Conservation (phyloP, 164 flowering plant genomes). For the Stephania japonica region DNA sequence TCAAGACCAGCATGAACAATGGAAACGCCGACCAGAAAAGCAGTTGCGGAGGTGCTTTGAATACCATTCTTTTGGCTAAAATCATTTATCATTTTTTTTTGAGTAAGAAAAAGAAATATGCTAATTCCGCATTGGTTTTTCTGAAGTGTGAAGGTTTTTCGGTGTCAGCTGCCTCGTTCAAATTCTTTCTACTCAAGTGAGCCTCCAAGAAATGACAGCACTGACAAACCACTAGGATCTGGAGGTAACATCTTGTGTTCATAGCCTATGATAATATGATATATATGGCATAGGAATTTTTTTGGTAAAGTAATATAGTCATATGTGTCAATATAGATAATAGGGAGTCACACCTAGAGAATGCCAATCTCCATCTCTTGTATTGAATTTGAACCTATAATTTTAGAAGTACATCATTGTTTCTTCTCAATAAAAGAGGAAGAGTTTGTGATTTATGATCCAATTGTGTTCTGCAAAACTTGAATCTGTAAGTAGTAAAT, state of each 20-base stretch:
- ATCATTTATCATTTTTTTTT: neutral
- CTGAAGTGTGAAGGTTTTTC: conserved; percentile 84
- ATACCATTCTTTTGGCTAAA: neutral
- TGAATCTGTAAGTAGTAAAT: neutral
- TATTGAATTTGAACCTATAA: too few species aligned
- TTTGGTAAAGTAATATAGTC: neutral
- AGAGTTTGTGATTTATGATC: neutral
- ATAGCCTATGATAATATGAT: neutral
- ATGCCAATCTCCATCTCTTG: too few species aligned
- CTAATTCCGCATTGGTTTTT: conserved; percentile 21
- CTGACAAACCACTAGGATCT: conserved; percentile 36
- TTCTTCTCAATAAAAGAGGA: too few species aligned
- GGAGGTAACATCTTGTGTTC: conserved; percentile 46
- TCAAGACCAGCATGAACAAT: conserved; percentile 78
- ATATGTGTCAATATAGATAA: too few species aligned
- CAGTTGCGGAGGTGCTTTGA: conserved; percentile 53
- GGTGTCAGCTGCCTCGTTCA: conserved; percentile 62
- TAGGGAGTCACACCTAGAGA: too few species aligned
- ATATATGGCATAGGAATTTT: too few species aligned
- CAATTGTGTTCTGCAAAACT: neutral
- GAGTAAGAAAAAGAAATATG: neutral
- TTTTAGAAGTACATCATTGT: too few species aligned
- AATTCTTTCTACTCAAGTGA: conserved; percentile 76
- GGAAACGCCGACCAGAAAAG: conserved; percentile 51
- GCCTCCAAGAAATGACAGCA: conserved; percentile 48